Evolutionary conservation across 1,284 basidiomycete species (phyloP).

Genomic region (Sanghuangporus baumii): DNA sequence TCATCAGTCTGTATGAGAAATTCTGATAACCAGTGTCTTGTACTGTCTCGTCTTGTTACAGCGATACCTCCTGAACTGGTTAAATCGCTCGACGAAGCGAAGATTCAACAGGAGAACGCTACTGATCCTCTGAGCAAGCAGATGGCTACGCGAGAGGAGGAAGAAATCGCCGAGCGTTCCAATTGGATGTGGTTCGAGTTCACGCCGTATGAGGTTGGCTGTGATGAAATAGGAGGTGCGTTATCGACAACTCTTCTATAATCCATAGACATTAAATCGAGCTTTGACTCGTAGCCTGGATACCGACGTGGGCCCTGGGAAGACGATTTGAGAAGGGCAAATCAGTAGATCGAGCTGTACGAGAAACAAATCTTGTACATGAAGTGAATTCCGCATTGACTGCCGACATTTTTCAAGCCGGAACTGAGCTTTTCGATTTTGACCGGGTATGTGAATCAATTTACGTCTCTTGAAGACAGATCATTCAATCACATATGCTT

Average conservation of each 20-base stretch:
- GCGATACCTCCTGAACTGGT: constrained; percentile 26
- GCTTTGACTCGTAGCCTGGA: constrained; percentile 29
- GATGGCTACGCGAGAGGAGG: constrained; percentile 21
- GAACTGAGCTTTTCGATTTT: constrained; percentile 36
- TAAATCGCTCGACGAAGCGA: constrained; percentile 22
- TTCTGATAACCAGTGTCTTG: background rate
- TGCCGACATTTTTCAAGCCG: constrained; percentile 23
- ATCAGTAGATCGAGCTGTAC: constrained; percentile 29
- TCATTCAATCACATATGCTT: background rate
- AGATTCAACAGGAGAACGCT: constrained; percentile 21
- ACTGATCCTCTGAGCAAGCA: constrained; percentile 19
- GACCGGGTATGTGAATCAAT: constrained; percentile 26
- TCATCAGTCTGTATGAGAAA: no score
- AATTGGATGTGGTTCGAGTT: constrained; percentile 37
- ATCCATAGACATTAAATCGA: background rate
- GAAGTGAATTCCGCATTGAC: background rate
- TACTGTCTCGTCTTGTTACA: constrained; percentile 14
- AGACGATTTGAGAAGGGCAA: constrained; percentile 31
- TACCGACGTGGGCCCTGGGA: constrained; percentile 38
- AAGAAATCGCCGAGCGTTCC: constrained; percentile 22
- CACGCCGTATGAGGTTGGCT: constrained; percentile 37
- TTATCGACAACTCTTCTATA: background rate
- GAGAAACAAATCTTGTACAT: constrained; percentile 5
- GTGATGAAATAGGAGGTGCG: constrained; percentile 35
- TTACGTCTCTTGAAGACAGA: background rate